Evolutionary conservation across 768 basidiomycete genomes (phyloP).

Genomic region (Heimioporus sp.): DNA sequence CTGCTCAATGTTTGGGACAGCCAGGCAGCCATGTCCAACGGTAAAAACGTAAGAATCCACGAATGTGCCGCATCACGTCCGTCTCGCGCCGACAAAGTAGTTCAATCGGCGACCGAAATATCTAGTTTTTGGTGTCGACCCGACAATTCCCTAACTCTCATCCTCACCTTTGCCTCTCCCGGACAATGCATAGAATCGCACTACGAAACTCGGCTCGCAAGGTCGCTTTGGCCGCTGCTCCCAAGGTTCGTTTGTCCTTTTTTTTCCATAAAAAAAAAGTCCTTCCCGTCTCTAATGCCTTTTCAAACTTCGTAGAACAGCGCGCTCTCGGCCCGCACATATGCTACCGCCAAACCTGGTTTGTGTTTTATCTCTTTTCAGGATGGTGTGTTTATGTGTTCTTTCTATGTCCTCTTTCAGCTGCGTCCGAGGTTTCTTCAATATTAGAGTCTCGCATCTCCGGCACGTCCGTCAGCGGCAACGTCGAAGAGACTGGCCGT

Average conservation of each 20-base stretch:
- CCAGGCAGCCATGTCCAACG: slow-evolving; percentile 25
- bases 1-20: slow-evolving; percentile 21
- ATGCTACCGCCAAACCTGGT: slow-evolving; percentile 99
- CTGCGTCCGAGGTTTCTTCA: slow-evolving; percentile 98
- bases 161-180: slow-evolving; percentile 42
- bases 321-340: slow-evolving; percentile 68
- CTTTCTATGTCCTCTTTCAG: slow-evolving; percentile 44
- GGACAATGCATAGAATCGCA: slow-evolving; percentile 81
- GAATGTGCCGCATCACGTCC: slow-evolving; percentile 1
- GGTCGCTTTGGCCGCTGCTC: slow-evolving; percentile 64
- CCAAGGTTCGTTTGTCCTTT: slow-evolving; percentile 47
- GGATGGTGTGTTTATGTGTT: slow-evolving; percentile 7
- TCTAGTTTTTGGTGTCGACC: slow-evolving; percentile 31
- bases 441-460: slow-evolving; percentile 99
- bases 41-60: slow-evolving; percentile 6
- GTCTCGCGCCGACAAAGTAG: slow-evolving; percentile 11
- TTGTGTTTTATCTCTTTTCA: slow-evolving; percentile 28
- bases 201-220: slow-evolving; percentile 81
- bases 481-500: slow-evolving; percentile 99
- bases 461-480: slow-evolving; percentile 84
- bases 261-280: slow-evolving; percentile 5
- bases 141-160: slow-evolving; percentile 41
- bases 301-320: slow-evolving; percentile 30
- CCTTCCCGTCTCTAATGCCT: slow-evolving; percentile 5
- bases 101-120: slow-evolving; percentile 32